Evolutionary conservation across 257 asterid species (phyloP), one percentile per base, ranked within the genome.

Genomic region (Petunia axillaris): DNA sequence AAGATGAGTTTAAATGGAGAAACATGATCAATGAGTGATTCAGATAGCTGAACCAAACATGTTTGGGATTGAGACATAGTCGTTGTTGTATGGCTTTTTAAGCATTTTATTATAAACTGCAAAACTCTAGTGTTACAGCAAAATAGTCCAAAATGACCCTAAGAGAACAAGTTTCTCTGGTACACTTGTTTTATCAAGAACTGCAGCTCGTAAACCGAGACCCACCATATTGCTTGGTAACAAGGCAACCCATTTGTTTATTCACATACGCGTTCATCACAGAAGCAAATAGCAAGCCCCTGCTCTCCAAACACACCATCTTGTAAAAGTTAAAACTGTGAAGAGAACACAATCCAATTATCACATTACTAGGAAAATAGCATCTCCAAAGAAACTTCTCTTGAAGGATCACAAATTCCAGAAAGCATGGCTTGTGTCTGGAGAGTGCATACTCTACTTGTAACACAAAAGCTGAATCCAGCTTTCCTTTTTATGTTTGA

Each of bases 221-320:
- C 3, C 46, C 63, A 13, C 50, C 60, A 71, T 60, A 48, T 71
- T 48, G 10, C 35, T 48, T 48, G 11, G 59, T 48, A 16, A 46
- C 37, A 68, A 44, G 9, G 57, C 57, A 46, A 46, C 48, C 2
- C 1, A 44, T 70, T 59, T 46, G 43, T 70, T 70, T 70, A 36
- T 48, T 73, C 78, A 73, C 63, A 6, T 73, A 73, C 46, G 11
- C 13, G 63, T 50, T 73, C 46, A 13, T 73, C 78, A 6, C 36
- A 35, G 10, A 71, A 50, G 78, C 78, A 73, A 73, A 73, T 73
- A 50, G 62, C 78, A 73, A 73, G 14, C 63, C 78, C 14, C 44
- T 3, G 14, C 78, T 73, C 36, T 4, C 14, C 6, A 59, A 59
- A 50, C 1, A 15, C 43, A 59, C 38, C 39, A 16, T 59, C 64